These are phyloP conservation scores for Trichothecium sympodiale DNA, from an alignment of 2,329 filamentous ascomycete genomes.

Conservation along the genomic window DNA sequence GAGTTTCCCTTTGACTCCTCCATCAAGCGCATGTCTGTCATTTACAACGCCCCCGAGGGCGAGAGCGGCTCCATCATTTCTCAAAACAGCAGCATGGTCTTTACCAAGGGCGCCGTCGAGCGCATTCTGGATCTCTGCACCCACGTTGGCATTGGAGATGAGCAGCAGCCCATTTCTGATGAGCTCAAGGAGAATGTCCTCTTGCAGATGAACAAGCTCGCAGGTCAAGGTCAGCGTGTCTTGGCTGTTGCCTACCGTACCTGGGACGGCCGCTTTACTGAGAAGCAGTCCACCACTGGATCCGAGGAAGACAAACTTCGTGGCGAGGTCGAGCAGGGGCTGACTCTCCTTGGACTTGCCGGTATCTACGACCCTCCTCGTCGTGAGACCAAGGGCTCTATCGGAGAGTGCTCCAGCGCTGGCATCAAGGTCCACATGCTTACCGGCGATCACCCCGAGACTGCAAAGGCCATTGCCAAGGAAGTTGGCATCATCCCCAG, in stretches of 20 bases:
- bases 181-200: constrained; percentile 38
- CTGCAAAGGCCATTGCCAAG: constrained; percentile 65
- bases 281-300: constrained; percentile 16
- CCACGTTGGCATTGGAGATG: constrained; percentile 30
- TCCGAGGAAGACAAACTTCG: constrained; percentile 39
- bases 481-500: constrained; percentile 68
- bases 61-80: constrained; percentile 26
- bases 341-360: constrained; percentile 69
- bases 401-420: constrained; percentile 58
- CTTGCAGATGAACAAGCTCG: constrained; percentile 46
- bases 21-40: constrained; percentile 71
- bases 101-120: constrained; percentile 53
- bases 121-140: constrained; percentile 46
- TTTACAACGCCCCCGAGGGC: constrained; percentile 44
- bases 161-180: constrained; percentile 35
- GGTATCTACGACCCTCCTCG: constrained; percentile 83
- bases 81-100: constrained; percentile 38
- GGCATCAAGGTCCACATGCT: constrained; percentile 78
- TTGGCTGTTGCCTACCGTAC: constrained; percentile 59
- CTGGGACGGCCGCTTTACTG: constrained; percentile 36
- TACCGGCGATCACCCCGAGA: constrained; percentile 72
- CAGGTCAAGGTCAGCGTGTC: constrained; percentile 59
- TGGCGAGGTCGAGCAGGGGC: constrained; percentile 50
- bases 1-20: constrained; percentile 73
- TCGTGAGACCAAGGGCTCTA: constrained; percentile 63